Percentiles rank a stretch among this genome's conserved stretches.
Conservation (phyloP, 2,329 filamentous ascomycete genomes). For the Nothopassalora personata region DNA sequence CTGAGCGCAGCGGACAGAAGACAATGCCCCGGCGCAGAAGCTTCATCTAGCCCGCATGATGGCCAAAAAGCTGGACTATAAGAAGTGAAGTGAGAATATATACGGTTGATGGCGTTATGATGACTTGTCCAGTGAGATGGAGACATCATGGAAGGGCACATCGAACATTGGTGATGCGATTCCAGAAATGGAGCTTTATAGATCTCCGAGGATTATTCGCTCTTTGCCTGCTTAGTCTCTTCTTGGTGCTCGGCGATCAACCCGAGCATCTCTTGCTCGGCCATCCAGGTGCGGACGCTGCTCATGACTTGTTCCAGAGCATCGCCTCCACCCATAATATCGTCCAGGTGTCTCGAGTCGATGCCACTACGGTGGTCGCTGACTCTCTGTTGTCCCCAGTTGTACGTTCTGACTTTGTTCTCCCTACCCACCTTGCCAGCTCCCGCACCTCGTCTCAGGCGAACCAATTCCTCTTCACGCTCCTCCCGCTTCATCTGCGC, state of each 20-base stretch:
- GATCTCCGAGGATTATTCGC: background rate
- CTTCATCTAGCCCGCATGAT: background rate
- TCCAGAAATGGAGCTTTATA: no score
- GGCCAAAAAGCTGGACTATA: background rate
- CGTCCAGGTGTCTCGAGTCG: constrained; percentile 73
- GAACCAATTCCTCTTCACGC: constrained; percentile 72
- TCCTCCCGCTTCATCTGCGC: constrained; percentile 75
- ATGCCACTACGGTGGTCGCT: constrained; percentile 81
- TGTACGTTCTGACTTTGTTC: constrained; percentile 93
- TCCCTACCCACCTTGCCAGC: constrained; percentile 77
- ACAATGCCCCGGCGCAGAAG: background rate
- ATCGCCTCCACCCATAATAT: constrained; percentile 71
- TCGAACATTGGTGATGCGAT: no score
- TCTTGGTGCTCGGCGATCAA: constrained; percentile 40
- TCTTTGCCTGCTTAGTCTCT: constrained; percentile 12
- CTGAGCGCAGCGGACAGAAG: constrained; percentile 5
- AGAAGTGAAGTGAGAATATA: no score
- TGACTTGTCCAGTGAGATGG: no score
- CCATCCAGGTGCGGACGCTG: constrained; percentile 70
- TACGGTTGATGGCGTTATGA: no score
- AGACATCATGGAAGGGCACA: no score
- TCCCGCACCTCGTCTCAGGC: constrained; percentile 70
- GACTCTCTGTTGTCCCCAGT: constrained; percentile 71
- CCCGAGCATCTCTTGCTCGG: constrained; percentile 66
- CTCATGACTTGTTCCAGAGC: constrained; percentile 70